Percentiles rank a stretch among this genome's conserved stretches.
Conservation (phyloP, 2,329 filamentous ascomycete species). For the Curvularia hawaiiensis region DNA sequence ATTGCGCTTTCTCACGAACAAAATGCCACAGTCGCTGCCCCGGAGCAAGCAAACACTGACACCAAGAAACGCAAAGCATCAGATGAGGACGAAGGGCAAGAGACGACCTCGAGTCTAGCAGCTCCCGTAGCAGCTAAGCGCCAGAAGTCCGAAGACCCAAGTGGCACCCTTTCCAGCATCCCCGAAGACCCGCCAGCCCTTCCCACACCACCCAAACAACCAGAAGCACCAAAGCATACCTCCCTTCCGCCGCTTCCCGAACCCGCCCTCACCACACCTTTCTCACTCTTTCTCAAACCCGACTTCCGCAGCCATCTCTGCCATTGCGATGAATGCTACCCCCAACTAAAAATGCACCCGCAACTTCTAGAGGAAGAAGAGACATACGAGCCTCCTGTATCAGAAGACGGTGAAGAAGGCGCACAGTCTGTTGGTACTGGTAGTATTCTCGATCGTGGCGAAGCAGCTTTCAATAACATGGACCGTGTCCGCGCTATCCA, state of each 20-base stretch:
- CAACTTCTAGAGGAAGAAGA: constrained; percentile 95
- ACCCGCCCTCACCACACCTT: constrained; percentile 58
- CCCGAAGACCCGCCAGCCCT: constrained; percentile 31
- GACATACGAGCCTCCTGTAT: constrained; percentile 88
- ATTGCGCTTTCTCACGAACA: constrained; percentile 21
- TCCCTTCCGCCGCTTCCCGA: constrained; percentile 62
- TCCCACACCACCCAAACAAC: constrained; percentile 38
- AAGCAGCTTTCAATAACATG: constrained; percentile 88
- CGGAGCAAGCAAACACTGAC: constrained; percentile 30
- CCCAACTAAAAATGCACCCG: constrained; percentile 69
- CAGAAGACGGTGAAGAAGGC: constrained; percentile 58
- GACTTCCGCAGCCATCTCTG: constrained; percentile 84
- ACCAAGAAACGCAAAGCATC: constrained; percentile 55
- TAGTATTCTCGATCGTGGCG: constrained; percentile 86
- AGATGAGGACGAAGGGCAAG: constrained; percentile 45
- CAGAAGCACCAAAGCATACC: constrained; percentile 63
- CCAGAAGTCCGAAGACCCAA: constrained; percentile 44
- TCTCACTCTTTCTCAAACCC: constrained; percentile 83
- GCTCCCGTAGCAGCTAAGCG: constrained; percentile 37
- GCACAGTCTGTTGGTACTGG: constrained; percentile 70
- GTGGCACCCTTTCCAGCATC: constrained; percentile 43
- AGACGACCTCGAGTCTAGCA: constrained; percentile 18
- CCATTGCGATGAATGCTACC: constrained; percentile 81
- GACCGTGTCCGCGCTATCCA: constrained; percentile 92
- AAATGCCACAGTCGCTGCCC: constrained; percentile 4